Conservation (phyloP, 2,329 filamentous ascomycete genomes). For the Cyphellophora europaea region DNA sequence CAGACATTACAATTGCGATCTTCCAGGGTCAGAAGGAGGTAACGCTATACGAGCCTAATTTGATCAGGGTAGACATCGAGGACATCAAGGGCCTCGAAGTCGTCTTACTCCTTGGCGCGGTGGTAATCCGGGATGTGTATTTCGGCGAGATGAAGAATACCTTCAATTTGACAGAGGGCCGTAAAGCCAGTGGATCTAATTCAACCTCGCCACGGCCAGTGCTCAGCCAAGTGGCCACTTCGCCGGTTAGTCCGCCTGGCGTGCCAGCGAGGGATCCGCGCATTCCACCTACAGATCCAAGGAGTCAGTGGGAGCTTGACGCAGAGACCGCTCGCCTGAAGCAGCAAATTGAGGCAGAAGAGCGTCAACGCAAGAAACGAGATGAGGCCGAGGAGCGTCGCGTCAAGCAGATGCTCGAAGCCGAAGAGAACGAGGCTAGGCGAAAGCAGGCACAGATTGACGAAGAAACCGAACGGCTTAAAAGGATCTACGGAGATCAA, state of each 20-base stretch:
- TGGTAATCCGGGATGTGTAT: conserved; percentile 54
- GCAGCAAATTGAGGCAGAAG: conserved; percentile 31
- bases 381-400: conserved; percentile 43
- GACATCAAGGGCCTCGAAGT: conserved; percentile 90
- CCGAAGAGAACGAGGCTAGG: conserved; percentile 42
- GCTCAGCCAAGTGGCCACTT: conserved; percentile 15
- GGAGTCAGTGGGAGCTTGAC: conserved; percentile 43
- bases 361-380: conserved; percentile 32
- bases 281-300: conserved; percentile 38
- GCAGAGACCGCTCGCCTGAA: conserved; percentile 38
- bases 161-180: conserved; percentile 57
- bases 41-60: conserved; percentile 87
- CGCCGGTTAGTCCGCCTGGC: conserved; percentile 10
- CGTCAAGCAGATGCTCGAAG: conserved; percentile 42
- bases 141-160: conserved; percentile 58
- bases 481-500: conserved; percentile 41
- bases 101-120: conserved; percentile 54
- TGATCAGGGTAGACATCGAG: conserved; percentile 82
- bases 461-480: conserved; percentile 67
- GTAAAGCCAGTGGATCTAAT: conserved; percentile 9
- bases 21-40: conserved; percentile 68
- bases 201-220: conserved; percentile 16
- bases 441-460: conserved; percentile 52
- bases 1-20: conserved; percentile 88
- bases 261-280: conserved; percentile 13